phyloP scores from a whole-genome alignment of 306 rosid genomes.

The Cotoneaster glaucophyllus region DNA sequence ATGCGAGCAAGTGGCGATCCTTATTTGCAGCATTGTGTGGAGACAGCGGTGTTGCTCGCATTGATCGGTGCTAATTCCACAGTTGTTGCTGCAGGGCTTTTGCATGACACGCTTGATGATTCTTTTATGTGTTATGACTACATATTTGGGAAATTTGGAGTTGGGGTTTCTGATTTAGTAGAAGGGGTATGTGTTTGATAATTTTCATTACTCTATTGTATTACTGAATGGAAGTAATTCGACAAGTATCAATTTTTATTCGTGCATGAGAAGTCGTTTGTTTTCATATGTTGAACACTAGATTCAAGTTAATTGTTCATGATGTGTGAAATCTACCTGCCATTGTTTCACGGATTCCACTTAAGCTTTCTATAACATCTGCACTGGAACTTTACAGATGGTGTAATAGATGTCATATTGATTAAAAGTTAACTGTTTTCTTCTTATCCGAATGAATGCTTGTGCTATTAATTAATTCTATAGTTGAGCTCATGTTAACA shows the following conservation, averaged over 20 bases:
- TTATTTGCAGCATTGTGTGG: conserved; percentile 90
- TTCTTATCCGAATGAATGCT: neutral
- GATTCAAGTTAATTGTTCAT: neutral
- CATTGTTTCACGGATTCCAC: neutral
- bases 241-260: neutral
- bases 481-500: neutral
- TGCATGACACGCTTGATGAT: conserved; percentile 93
- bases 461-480: neutral
- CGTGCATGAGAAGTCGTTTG: neutral
- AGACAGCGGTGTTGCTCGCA: conserved; percentile 88
- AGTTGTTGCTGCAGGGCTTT: conserved; percentile 95
- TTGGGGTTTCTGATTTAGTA: conserved; percentile 84
- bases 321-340: neutral
- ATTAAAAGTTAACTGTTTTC: neutral
- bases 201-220: neutral
- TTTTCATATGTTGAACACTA: neutral
- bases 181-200: conserved; percentile 62
- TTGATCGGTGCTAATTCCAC: conserved; percentile 84
- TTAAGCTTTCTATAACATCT: neutral
- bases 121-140: conserved; percentile 65
- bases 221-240: neutral
- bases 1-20: conserved; percentile 92
- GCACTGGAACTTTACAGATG: neutral
- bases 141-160: conserved; percentile 58
- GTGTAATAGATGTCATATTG: neutral